Evolutionary conservation across 371 early-diverging fungal species (phyloP), one percentile per base, ranked within the genome.

Genomic region (Nematocida major): DNA sequence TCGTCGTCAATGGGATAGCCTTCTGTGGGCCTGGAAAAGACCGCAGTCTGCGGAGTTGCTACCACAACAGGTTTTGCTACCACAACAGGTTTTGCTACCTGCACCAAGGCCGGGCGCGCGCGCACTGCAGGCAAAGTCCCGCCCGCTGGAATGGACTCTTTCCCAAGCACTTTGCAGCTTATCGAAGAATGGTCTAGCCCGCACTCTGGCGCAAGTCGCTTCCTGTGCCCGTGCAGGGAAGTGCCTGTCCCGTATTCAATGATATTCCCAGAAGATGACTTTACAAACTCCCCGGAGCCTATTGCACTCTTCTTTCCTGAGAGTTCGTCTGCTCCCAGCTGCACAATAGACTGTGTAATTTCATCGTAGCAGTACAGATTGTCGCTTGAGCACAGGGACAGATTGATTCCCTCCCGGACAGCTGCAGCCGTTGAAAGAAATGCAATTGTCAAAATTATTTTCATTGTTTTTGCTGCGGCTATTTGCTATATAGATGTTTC

Each of bases 321-420:
- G 9, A 13, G 47, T 24, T 49, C 11, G 22, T 24, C 22, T 11
- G 61, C n/a, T 1, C 76, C 76, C 13, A 48, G 36, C 26, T 65
- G n/a, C n/a, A 9, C 32, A 63, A 73, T 73, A 7, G 40, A 36
- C 26, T 39, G 24, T 40, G 68, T 43, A 3, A 39, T 2, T 0
- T 63, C 45, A 30, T 73, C 63, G 38, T 22, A 73, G 76, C 76
- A 73, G 59, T 73, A 73, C n/a, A 50, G 13, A 9, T 22, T 40
- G 38, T 73, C 76, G 22, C 32, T 22, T 22, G 76, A 73, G 38
- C 76, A 73, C 7, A 65, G 15, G 18, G 40, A 20, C 4, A 59
- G 38, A 36, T 63, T 40, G 47, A 63, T 63, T 5, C 39, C 76
- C 18, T 40, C 43, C 15, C 13, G 11, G 5, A 11, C 11, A 11